Evolutionary conservation across 78 protist genomes (phyloP).

Genomic region (Planoprotostelium fungivorum): DNA sequence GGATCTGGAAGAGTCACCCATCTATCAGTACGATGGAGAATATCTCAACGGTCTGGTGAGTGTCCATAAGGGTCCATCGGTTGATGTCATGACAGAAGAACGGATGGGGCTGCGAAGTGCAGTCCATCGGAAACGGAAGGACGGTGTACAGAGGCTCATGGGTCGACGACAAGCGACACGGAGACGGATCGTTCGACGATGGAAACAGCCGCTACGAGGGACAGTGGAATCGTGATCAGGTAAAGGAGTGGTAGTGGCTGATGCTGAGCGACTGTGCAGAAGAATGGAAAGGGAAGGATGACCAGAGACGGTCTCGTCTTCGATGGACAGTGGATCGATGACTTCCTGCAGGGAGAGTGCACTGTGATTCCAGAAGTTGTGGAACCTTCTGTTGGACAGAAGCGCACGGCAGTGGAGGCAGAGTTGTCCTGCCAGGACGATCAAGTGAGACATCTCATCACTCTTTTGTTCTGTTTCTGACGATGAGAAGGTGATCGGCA

Average conservation of each 20-base stretch:
- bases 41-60: not conserved
- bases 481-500: not conserved
- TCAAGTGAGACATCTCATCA: no score
- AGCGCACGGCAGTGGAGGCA: not conserved
- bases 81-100: not conserved
- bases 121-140: not conserved
- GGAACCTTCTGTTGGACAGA: not conserved
- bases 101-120: not conserved
- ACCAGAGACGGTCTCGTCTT: not conserved
- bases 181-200: not conserved
- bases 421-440: not conserved
- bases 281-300: not conserved
- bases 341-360: not conserved
- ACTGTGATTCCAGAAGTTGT: not conserved
- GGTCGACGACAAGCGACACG: not conserved
- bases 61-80: not conserved
- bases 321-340: not conserved
- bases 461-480: no score
- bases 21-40: not conserved
- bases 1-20: not conserved
- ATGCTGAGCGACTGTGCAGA: no score
- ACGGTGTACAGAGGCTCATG: not conserved
- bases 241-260: no score
- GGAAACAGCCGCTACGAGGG: not conserved
- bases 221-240: not conserved